Evolutionary conservation across 2,329 filamentous ascomycete genomes (phyloP), one percentile per base, ranked within the genome.

Genomic region (Paramyrothecium roridum): DNA sequence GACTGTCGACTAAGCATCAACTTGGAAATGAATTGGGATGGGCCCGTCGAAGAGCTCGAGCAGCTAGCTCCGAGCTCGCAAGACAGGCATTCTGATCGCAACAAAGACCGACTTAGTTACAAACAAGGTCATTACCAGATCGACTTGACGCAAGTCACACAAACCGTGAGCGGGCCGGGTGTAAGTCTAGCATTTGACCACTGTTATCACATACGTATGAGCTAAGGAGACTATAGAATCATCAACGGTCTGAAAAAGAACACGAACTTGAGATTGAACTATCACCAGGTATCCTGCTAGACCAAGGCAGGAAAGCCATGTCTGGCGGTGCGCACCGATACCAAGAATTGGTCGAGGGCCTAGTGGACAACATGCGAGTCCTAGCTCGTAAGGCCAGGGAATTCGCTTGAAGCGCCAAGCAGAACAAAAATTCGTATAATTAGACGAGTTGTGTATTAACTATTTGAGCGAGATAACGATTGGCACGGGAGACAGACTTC

Each of bases 1-100:
- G 95, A 99, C 73, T 96, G 92, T 73, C 90, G 95, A 12, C 87
- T 99, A 62, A 96, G 91, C 65, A 86, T 99, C 67, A 98, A 96
- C 67, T 82, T 99, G 2, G 96, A 99, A 83, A 92, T 96, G 83
- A 83, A 88, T 53, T 96, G 87, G 77, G 82, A 91, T 3, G 91
- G 92, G 2, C 65, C 89, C 0, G 78, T 85, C 3, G 76, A 82
- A 43, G 82, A 84, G 56, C 70, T 86, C 16, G 78, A 83, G 62
- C 66, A 70, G 22, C 55, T 73, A 52, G 65, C 65, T 50, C 70
- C 65, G 46, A 65, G 60, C 53, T 73, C 62, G 60, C 71, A 54
- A 61, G 78, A 66, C 65, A 76, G 66, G 26, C 70, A 72, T 61
- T 75, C 80, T 8, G 87, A 91, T 65, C 85, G 93, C 8, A 86